Evolutionary conservation across 495 filamentous ascomycete genomes (phyloP).

Genomic region (Tetracladium setigerum): DNA sequence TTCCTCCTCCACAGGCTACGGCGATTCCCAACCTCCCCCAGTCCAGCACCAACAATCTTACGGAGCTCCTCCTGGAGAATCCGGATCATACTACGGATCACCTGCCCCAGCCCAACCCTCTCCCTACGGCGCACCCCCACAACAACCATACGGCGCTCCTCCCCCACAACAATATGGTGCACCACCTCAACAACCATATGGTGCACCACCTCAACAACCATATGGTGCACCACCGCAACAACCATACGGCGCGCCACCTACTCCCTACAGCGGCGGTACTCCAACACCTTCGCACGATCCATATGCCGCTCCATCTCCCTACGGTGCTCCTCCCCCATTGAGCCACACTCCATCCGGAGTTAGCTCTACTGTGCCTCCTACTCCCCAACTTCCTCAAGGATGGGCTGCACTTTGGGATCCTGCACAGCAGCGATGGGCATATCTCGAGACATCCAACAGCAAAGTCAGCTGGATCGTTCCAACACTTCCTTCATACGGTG

Average conservation of each 20-base stretch:
- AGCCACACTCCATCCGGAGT: not conserved
- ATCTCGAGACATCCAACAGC: not conserved
- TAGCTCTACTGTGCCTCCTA: not conserved
- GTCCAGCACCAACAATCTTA: not conserved
- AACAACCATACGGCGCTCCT: too few relatives aligned
- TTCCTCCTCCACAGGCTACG: too few relatives aligned
- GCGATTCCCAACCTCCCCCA: not conserved
- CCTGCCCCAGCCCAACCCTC: not conserved
- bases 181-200: conserved; percentile 1
- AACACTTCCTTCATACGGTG: not conserved
- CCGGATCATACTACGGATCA: not conserved
- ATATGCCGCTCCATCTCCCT: not conserved
- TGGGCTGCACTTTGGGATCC: conserved; percentile 10
- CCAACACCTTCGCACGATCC: conserved; percentile 4
- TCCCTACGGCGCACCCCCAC: not conserved
- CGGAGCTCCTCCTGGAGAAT: not conserved
- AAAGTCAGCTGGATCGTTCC: conserved; percentile 8
- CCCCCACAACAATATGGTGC: not conserved
- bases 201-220: not conserved
- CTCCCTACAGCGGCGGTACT: conserved; percentile 3
- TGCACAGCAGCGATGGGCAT: conserved; percentile 2
- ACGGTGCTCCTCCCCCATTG: conserved; percentile 2
- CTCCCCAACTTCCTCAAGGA: conserved; percentile 5
- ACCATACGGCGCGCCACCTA: not conserved
- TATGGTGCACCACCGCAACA: conserved; percentile 2